Evolutionary conservation across 768 basidiomycete genomes (phyloP), one percentile per base, ranked within the genome.

Genomic region (Rickenella mellea): DNA sequence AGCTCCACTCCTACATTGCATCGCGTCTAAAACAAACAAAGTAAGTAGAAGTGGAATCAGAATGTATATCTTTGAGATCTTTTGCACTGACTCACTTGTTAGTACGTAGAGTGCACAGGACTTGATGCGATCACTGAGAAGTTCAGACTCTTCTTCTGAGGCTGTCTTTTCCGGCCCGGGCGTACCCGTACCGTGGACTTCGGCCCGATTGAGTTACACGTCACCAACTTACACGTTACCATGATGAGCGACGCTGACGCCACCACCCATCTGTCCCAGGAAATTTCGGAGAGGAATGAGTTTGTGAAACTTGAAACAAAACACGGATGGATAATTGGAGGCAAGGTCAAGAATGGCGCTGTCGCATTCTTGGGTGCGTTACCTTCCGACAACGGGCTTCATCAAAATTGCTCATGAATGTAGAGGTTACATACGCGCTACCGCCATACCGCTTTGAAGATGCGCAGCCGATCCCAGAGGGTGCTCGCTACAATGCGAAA

Each of bases 361-460:
- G 74, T 68, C 5, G 72, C 74, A 15, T 85, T 83, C 55, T 62
- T 85, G 28, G 82, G 83, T 80, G 51, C 20, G 63, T 54, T 17
- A 10, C n/a, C 15, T 43, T 11, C 20, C 39, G 14, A 11, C 14
- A 39, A 14, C 31, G 27, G 20, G n/a, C 25, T 21, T 31, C 24
- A 7, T 5, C 17, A 24, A 27, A 15, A 19, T 15, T 29, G 17
- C 30, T 31, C 6, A 20, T 36, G 11, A 33, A 26, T 29, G 11
- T 43, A 87, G 83, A 88, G 63, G 64, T 88, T 40, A 82, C 83
- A 4, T 88, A 81, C 53, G 83, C 78, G 2, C 56, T 81, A 12
- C 74, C 80, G 22, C 80, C 82, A 0, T 58, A 53, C 11, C 69
- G 83, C 20, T 87, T 85, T 50, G 61, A 76, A 38, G 78, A 86